A percentile compares a stretch with the other conserved stretches of the same genome.
These are phyloP conservation scores for Naganishia onofrii DNA, from an alignment of 768 basidiomycete species.

Conservation along the genomic window DNA sequence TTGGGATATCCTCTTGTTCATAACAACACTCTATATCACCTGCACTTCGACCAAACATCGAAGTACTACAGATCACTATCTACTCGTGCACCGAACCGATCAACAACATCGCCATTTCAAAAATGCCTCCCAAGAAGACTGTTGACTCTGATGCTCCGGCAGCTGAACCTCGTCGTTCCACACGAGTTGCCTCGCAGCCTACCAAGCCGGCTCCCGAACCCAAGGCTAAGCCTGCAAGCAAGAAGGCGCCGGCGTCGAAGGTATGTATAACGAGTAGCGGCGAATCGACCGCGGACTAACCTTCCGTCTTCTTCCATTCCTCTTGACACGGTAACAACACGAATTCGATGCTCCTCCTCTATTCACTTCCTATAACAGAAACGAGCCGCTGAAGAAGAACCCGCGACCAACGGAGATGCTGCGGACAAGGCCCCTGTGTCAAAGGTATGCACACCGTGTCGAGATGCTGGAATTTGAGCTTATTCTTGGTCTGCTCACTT, in stretches of 20 bases:
- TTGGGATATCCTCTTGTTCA: background rate
- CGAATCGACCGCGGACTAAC: too few relatives aligned
- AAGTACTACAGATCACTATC: background rate
- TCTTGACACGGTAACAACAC: too few relatives aligned
- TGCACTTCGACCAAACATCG: background rate
- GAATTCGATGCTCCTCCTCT: background rate
- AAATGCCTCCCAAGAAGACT: conserved; percentile 31
- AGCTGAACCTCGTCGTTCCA: conserved; percentile 26
- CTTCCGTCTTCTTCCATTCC: background rate
- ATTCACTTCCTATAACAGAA: conserved; percentile 24
- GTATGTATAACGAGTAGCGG: conserved; percentile 28
- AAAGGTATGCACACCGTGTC: too few relatives aligned
- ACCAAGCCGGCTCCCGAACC: conserved; percentile 7
- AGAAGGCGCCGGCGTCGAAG: conserved; percentile 36
- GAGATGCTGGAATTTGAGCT: too few relatives aligned
- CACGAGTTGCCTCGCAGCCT: conserved; percentile 27
- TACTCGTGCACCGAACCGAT: background rate
- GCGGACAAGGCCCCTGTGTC: conserved; percentile 31
- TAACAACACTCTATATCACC: conserved; percentile 7
- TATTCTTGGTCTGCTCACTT: too few relatives aligned
- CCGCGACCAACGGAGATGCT: conserved; percentile 28
- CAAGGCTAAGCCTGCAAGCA: conserved; percentile 32
- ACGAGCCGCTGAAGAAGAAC: conserved; percentile 32
- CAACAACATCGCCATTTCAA: conserved; percentile 3
- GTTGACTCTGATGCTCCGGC: conserved; percentile 16